Percentiles rank a stretch among this genome's conserved stretches.
phyloP scores from a whole-genome alignment of 2,329 filamentous ascomycete genomes.

The Cytospora piceae region DNA sequence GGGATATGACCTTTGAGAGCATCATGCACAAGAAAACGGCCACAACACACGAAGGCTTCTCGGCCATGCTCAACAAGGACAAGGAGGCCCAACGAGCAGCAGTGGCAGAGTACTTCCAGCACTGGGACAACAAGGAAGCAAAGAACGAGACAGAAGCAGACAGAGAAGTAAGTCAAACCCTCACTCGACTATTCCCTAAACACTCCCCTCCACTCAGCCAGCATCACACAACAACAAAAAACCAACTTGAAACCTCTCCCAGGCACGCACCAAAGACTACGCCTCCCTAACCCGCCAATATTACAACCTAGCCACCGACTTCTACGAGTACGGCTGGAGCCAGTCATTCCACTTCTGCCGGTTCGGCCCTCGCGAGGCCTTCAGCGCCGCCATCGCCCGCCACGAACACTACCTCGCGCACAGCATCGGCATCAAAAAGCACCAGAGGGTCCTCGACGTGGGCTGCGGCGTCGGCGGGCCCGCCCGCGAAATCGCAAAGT shows the following conservation, averaged over 20 bases:
- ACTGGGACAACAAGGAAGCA: conserved; percentile 32
- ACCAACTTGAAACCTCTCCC: neutral
- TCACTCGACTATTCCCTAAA: no score
- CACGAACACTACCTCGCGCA: conserved; percentile 80
- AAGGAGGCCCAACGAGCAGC: conserved; percentile 27
- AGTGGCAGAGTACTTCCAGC: conserved; percentile 29
- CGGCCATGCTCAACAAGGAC: conserved; percentile 31
- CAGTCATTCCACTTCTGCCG: conserved; percentile 80
- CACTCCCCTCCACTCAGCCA: neutral
- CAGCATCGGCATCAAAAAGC: conserved; percentile 67
- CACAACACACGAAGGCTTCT: conserved; percentile 24
- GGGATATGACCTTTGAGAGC: conserved; percentile 29
- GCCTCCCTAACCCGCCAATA: conserved; percentile 45
- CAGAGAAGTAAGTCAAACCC: conserved; percentile 20
- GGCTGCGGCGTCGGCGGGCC: conserved; percentile 79
- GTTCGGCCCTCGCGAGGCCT: conserved; percentile 70
- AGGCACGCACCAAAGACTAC: conserved; percentile 28
- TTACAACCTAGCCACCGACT: conserved; percentile 74
- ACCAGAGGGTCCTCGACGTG: conserved; percentile 73
- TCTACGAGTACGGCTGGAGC: conserved; percentile 79
- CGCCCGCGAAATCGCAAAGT: conserved; percentile 74
- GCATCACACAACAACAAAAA: neutral
- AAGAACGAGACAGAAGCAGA: conserved; percentile 27
- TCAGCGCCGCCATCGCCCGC: conserved; percentile 72
- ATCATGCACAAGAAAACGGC: conserved; percentile 28